phyloP scores from a whole-genome alignment of 2,329 filamentous ascomycete species.

The Talaromyces funiculosus region DNA sequence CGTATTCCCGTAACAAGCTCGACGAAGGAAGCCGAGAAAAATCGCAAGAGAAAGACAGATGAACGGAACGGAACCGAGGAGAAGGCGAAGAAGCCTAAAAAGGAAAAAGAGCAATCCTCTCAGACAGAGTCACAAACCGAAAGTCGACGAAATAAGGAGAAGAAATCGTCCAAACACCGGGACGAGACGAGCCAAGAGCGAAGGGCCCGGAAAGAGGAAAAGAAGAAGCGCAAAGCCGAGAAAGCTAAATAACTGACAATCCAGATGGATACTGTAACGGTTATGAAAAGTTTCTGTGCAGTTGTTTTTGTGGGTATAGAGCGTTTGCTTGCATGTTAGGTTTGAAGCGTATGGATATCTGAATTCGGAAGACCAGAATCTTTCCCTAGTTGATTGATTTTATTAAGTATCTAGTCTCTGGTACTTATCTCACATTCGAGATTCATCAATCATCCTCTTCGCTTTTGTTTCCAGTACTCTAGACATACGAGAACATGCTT shows the following conservation, averaged over 20 bases:
- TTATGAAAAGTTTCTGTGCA: neutral
- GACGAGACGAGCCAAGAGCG: slow-evolving; percentile 31
- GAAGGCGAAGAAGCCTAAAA: slow-evolving; percentile 37
- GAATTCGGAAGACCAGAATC: neutral
- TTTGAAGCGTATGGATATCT: neutral
- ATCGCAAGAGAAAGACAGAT: slow-evolving; percentile 35
- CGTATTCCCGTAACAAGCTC: slow-evolving; percentile 25
- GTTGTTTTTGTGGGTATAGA: neutral
- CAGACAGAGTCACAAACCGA: slow-evolving; percentile 21
- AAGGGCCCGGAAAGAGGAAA: slow-evolving; percentile 29
- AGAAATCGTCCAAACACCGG: slow-evolving; percentile 31
- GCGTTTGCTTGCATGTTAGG: neutral
- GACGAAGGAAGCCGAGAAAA: slow-evolving; percentile 35
- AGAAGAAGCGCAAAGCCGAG: slow-evolving; percentile 23
- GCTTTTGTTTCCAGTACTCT: neutral
- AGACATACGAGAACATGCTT: neutral
- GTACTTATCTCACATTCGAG: no score
- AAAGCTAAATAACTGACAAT: neutral
- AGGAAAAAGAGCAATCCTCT: slow-evolving; percentile 16
- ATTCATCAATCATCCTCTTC: neutral
- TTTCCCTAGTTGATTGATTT: neutral
- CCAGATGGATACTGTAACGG: neutral
- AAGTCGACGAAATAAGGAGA: slow-evolving; percentile 24
- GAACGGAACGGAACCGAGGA: slow-evolving; percentile 23
- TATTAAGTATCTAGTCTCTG: no score